phyloP scores from a whole-genome alignment of 2,329 filamentous ascomycete genomes.

The Xylariaceae sp. region DNA sequence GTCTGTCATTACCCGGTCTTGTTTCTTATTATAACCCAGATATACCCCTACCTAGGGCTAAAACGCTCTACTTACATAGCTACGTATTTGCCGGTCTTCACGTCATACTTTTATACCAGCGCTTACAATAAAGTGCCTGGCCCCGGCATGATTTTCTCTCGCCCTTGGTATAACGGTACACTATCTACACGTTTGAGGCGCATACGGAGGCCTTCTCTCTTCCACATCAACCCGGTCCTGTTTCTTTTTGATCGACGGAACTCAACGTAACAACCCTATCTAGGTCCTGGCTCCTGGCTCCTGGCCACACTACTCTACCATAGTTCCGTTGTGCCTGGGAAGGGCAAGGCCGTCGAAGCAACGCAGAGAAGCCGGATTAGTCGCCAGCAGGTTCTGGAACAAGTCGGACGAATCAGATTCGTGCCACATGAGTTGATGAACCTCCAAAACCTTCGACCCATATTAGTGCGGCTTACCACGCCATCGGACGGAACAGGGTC shows the following conservation, averaged over 20 bases:
- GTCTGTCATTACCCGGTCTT: constrained; percentile 19
- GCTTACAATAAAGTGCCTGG: not conserved
- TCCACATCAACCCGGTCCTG: too few relatives aligned
- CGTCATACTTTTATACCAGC: not conserved
- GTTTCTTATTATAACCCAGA: constrained; percentile 22
- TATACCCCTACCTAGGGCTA: constrained; percentile 15
- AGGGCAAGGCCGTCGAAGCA: not conserved
- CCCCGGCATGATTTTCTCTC: not conserved
- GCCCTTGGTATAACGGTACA: constrained; percentile 1
- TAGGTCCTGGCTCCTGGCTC: not conserved
- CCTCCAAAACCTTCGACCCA: constrained; percentile 17
- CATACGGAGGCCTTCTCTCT: constrained; percentile 1
- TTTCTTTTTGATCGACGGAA: not conserved
- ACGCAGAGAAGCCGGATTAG: constrained; percentile 4
- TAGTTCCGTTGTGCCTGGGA: not conserved
- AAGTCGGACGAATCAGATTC: constrained; percentile 18
- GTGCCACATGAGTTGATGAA: constrained; percentile 12
- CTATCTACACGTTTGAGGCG: constrained; percentile 2
- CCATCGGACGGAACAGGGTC: constrained; percentile 36
- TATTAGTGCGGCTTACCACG: constrained; percentile 39
- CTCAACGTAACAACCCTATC: too few relatives aligned
- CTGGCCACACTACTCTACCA: not conserved
- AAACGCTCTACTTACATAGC: not conserved
- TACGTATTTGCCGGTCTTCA: constrained; percentile 2
- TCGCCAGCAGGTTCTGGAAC: constrained; percentile 16